Evolutionary conservation across 2,329 filamentous ascomycete species (phyloP).

Genomic region (Sarocladium strictum): DNA sequence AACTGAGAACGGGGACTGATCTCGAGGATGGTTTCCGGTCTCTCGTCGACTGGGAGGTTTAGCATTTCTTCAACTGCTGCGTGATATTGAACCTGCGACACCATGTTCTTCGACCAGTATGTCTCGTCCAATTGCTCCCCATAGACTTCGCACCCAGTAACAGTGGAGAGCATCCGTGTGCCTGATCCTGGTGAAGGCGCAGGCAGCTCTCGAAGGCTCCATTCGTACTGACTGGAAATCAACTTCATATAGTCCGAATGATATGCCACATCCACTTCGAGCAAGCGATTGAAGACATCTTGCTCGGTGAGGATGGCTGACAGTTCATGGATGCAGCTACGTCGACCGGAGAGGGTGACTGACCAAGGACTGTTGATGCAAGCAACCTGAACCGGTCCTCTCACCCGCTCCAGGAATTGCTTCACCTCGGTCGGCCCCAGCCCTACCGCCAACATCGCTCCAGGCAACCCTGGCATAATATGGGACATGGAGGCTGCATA

Average conservation of each 20-base stretch:
- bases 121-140: neutral
- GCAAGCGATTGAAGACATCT: slow-evolving; percentile 15
- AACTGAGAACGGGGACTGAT: slow-evolving; percentile 14
- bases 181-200: neutral
- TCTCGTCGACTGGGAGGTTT: neutral
- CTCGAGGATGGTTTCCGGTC: slow-evolving; percentile 12
- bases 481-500: neutral
- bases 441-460: neutral
- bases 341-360: slow-evolving; percentile 25
- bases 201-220: neutral
- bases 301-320: slow-evolving; percentile 2
- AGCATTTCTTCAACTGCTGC: slow-evolving; percentile 8
- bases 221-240: slow-evolving; percentile 16
- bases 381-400: slow-evolving; percentile 16
- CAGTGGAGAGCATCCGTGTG: neutral
- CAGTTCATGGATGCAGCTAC: slow-evolving; percentile 18
- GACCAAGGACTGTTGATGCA: slow-evolving; percentile 23
- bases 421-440: neutral
- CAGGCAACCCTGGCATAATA: neutral
- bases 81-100: slow-evolving; percentile 16
- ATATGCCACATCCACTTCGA: slow-evolving; percentile 15
- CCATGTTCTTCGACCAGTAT: slow-evolving; percentile 20
- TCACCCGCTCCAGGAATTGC: neutral
- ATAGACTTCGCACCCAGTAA: slow-evolving; percentile 7
- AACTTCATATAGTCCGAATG: slow-evolving; percentile 23